Conservation (phyloP, 805 yeast genomes). For the Candida cerambycidarum region DNA sequence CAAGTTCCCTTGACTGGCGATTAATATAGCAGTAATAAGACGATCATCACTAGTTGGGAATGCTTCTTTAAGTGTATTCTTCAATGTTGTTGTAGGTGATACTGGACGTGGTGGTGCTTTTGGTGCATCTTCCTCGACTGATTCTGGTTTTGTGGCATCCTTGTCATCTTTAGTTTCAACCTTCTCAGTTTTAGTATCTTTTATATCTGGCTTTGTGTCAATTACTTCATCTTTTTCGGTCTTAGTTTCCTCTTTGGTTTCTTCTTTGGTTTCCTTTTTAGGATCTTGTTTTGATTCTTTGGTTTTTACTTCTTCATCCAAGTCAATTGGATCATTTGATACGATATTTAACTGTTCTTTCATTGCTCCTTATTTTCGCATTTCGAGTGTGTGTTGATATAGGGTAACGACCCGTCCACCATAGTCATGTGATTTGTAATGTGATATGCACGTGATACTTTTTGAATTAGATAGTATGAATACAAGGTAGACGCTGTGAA, state of each 20-base stretch:
- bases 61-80: conserved; percentile 72
- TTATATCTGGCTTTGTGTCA: neutral
- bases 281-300: neutral
- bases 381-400: too few relatives aligned
- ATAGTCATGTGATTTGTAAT: neutral
- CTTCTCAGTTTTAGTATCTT: neutral
- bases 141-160: neutral
- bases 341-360: conserved; percentile 30
- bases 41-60: conserved; percentile 77
- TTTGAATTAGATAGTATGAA: too few relatives aligned
- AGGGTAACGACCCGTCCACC: too few relatives aligned
- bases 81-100: conserved; percentile 55
- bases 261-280: too few relatives aligned
- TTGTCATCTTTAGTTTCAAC: neutral
- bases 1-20: conserved; percentile 78
- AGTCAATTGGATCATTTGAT: conserved; percentile 34
- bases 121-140: conserved; percentile 26
- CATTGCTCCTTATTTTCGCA: conserved; percentile 6
- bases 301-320: conserved; percentile 6
- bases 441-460: too few relatives aligned
- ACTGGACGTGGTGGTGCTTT: conserved; percentile 55
- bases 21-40: conserved; percentile 71
- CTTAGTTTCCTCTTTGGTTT: neutral
- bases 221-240: neutral
- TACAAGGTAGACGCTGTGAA: too few relatives aligned